A percentile compares a stretch with the other conserved stretches of the same genome.
Conservation (phyloP, 495 filamentous ascomycete species). For the Viridothelium virens region DNA sequence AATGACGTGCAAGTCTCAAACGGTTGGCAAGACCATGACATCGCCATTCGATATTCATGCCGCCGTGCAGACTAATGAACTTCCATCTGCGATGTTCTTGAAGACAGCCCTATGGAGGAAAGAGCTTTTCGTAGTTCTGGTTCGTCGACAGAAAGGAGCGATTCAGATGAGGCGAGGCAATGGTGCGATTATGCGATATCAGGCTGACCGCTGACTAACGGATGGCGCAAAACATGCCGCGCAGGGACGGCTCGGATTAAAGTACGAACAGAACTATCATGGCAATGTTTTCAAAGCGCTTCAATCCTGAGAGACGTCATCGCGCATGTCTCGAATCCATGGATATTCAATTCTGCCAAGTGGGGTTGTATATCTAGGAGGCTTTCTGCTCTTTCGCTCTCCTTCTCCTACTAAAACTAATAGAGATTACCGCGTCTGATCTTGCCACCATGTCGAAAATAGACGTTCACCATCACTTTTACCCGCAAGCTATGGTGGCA, state of each 20-base stretch:
- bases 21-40: not conserved
- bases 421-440: too few species aligned
- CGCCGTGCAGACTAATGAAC: not conserved
- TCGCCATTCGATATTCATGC: not conserved
- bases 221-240: not conserved
- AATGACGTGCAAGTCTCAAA: not conserved
- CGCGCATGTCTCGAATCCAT: too few species aligned
- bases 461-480: conserved; percentile 43
- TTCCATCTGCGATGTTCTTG: not conserved
- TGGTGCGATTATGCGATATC: not conserved
- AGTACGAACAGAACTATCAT: too few species aligned
- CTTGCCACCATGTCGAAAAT: conserved; percentile 23
- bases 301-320: too few species aligned
- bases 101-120: not conserved
- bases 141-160: not conserved
- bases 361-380: too few species aligned
- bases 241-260: too few species aligned
- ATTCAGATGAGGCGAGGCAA: not conserved
- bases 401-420: too few species aligned
- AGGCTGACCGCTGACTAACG: not conserved
- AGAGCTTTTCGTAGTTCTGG: not conserved
- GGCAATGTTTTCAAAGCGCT: too few species aligned
- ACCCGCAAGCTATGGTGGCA: conserved; percentile 37
- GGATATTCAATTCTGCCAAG: too few species aligned
- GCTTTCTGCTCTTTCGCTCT: too few species aligned